Base-by-base conservation (phyloP, 306 rosid genomes). In the Acacia melanoxylon region DNA sequence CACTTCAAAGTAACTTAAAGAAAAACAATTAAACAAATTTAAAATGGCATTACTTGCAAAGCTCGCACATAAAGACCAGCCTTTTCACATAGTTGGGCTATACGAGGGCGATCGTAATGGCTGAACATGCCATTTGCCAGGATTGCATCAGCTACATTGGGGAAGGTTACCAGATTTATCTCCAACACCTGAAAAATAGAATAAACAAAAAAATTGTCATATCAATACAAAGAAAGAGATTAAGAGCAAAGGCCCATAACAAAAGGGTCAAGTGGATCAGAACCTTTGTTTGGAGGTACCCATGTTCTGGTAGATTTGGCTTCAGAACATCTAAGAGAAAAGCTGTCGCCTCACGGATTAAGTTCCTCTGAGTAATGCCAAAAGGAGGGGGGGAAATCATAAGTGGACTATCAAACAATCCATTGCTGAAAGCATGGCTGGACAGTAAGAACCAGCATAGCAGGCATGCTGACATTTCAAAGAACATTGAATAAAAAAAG, bases 111-210 rank as follows among this genome's bases (percentile, higher is more conserved):
- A 59, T 96, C 99, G 67, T 96, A 96, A 84, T 96, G 98, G 87
- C 97, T 92, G 85, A 96, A 96, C 99, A 96, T 96, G 83, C 99
- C 99, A 81, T 96, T 96, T 72, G 99, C 99, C 84, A 96, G 87
- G 81, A 96, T 96, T 42, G 99, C 99, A 83, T 96, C 99, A 37
- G 99, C 99, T 27, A 96, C 99, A 85, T 93, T 96, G 27, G 99
- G 99, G 77, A 93, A 96, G 56, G 98, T 93, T 76, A 96, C 98
- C 82, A 96, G 86, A 91, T 96, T 96, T 88, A 96, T 93, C 84
- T 96, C 99, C 81, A 96, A 87, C 80, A 94, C 98, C 98, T 94
- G 85, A 85, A 40, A 54, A 79, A 72, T 40, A 70, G n/a, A 68
- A 67, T 83, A 69, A 75, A 68, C 40, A 88, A 51, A 79, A 67